These are phyloP conservation scores for Xylaria multiplex DNA, from an alignment of 2,329 filamentous ascomycete species.

Conservation along the genomic window DNA sequence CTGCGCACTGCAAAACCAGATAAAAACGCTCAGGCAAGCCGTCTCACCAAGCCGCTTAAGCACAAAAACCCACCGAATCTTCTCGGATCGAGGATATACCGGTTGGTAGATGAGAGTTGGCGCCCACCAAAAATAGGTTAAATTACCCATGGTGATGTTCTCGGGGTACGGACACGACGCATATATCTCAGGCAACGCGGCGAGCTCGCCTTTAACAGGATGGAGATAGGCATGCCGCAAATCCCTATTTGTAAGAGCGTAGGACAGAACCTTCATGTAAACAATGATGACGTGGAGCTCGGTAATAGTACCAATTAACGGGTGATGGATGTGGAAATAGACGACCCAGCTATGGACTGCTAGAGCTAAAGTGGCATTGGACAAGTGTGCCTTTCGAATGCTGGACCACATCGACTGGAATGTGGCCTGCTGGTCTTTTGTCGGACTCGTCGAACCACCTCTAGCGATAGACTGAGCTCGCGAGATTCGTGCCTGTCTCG, in stretches of 20 bases:
- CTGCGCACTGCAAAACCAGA: constrained; percentile 94
- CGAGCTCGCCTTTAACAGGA: constrained; percentile 72
- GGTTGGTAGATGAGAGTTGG: constrained; percentile 97
- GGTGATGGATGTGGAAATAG: constrained; percentile 92
- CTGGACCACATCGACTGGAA: constrained; percentile 83
- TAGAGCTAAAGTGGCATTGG: constrained; percentile 86
- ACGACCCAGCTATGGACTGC: constrained; percentile 84
- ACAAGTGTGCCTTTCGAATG: constrained; percentile 80
- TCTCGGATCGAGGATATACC: constrained; percentile 85
- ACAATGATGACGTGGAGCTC: constrained; percentile 94
- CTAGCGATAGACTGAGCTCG: constrained; percentile 63
- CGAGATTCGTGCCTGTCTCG: constrained; percentile 76
- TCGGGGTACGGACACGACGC: constrained; percentile 83
- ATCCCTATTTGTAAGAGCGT: constrained; percentile 96
- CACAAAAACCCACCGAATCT: constrained; percentile 89
- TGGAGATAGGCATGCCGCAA: constrained; percentile 90
- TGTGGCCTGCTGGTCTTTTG: constrained; percentile 69
- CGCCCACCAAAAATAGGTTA: constrained; percentile 98
- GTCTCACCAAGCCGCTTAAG: constrained; percentile 83
- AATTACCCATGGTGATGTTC: constrained; percentile 88
- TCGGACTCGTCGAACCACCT: constrained; percentile 62
- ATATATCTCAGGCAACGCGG: constrained; percentile 83
- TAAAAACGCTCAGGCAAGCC: constrained; percentile 81
- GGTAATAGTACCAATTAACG: constrained; percentile 88
- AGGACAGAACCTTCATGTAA: constrained; percentile 95